Evolutionary conservation across 768 basidiomycete species (phyloP), one percentile per base, ranked within the genome.

Genomic region (Russula sp.): DNA sequence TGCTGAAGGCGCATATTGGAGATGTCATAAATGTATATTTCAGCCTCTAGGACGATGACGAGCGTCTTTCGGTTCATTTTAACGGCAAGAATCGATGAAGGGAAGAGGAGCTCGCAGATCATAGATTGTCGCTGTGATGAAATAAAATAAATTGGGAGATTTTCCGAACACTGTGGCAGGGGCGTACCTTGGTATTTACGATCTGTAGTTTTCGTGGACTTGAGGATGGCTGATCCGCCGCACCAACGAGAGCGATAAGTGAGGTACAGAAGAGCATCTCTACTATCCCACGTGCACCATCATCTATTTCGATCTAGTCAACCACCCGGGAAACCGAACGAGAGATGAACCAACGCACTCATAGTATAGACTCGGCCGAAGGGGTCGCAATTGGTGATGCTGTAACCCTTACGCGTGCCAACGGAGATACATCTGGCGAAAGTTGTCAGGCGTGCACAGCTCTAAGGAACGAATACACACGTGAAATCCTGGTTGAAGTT

Each of bases 221-320:
- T 39, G 90, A 89, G 56, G 86, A 82, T 1, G 93, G 90, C 50
- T 93, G 88, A 75, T 97, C 94, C 14, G 93, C 93, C 3, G 93
- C 93, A 8, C 97, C 97, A 22, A 98, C 97, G 36, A 99, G 81
- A 0, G 97, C 97, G 50, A 99, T 93, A 64, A 99, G 83, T 22
- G 94, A 97, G 6, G 97, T 99, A 76, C 95, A 98, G 78, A 99
- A 99, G 61, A 99, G 80, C 97, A 99, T 99, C 75, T 99, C 97
- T 16, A 98, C 96, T 65, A 97, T 97, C 25, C 94, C 93, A 18
- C 90, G 83, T 2, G 96, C 92, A 8, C 96, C 95, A 61, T 98
- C 94, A 68, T 89, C 96, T 93, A 36, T 56, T 20, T 43, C n/a
- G 47, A 25, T 43, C 38, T 39, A 43, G 20, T 42, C 53, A 48